Evolutionary conservation across 371 early-diverging fungal species (phyloP), one percentile per base, ranked within the genome.

Genomic region (Haplosporangium sp.): DNA sequence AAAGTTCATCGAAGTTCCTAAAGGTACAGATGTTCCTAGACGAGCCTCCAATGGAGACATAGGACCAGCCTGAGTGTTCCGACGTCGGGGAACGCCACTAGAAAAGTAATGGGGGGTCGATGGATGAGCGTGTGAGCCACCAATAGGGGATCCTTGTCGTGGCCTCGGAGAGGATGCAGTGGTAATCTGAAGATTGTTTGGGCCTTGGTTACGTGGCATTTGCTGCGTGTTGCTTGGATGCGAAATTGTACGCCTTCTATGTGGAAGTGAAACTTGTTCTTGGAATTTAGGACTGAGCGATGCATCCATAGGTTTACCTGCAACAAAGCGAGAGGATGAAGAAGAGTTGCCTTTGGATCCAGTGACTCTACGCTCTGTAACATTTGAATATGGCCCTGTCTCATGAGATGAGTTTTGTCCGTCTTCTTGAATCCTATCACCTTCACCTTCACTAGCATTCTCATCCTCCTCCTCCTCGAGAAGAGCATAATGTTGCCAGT

Each of bases 11-110:
- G 74, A 71, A 1, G 61, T 64, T 4, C 71, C 71, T 52, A 70
- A n/a, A 4, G 82, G 82, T 2, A 48, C 82, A 37, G 82, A 81
- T 1, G 82, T 81, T 9, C 82, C 82, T 0, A 81, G 61, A 34
- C 75, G 68, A 1, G 61, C 7, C 10, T 70, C 71, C 67, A 58
- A 50, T 10, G 79, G 74, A 0, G 79, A 78, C 0, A 52, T 59
- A 3, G 74, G 56, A 1, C 71, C 57, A 35, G 70, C 53, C 56
- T 63, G 48, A 0, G 70, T 61, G 15, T 20, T 63, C 39, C 68
- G 27, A 13, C 44, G 50, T 17, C 61, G 68, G 1, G 19, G 10
- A 13, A 15, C 20, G 27, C 53, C 60, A 7, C 62, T 61, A 11
- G 42, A 15, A 13, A 60, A 65, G 34, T 55, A 20, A 2, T 61